Base-by-base conservation (phyloP, 2,329 filamentous ascomycete species). In the Penicillium sumatraense region DNA sequence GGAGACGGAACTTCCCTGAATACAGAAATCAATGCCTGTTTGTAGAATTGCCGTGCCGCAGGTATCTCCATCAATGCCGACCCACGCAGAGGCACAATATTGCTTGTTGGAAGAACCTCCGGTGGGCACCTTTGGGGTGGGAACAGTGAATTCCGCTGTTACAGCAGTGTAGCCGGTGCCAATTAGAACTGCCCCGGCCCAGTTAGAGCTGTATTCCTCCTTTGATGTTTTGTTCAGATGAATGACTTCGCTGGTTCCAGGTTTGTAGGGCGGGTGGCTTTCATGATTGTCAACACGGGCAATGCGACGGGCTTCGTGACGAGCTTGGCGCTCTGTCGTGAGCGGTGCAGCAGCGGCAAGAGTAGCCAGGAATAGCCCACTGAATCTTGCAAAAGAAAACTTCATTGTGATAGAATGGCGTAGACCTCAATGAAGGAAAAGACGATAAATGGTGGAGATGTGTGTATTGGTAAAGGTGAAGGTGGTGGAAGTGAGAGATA, bases 1-100 rank as follows among this genome's bases (percentile, higher is more conserved):
- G 8, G 71, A 76, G 3, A 78, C 75, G 0, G 64, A 57, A 18
- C 68, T 69, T 2, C 71, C 73, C 36, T 75, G 63, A 23, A 80
- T 69, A 44, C 76, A 78, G 68, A 83, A 84, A 68, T 84, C 82
- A 45, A 85, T 67, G 50, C 83, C 83, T 2, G 81, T 81, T 66
- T 84, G 82, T 2, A 85, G 72, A 49, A 84, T 83, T 10, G 81
- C 80, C 5, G 70, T 75, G n/a, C 63, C 61, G 68, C 79, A 84
- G 9, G 80, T 82, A 59, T 83, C 80, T 14, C 83, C 83, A 60
- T 85, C 83, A 51, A 86, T 84, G 29, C 83, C 83, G 6, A 85
- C 81, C 83, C 81, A 85, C 6, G 81, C 81, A 3, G 80, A 79
- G 18, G 80, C 79, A 35, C 77, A 77, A 63, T 80, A 79, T 18